Conservation (phyloP, 2,329 filamentous ascomycete species). For the Metarhizium brunneum region DNA sequence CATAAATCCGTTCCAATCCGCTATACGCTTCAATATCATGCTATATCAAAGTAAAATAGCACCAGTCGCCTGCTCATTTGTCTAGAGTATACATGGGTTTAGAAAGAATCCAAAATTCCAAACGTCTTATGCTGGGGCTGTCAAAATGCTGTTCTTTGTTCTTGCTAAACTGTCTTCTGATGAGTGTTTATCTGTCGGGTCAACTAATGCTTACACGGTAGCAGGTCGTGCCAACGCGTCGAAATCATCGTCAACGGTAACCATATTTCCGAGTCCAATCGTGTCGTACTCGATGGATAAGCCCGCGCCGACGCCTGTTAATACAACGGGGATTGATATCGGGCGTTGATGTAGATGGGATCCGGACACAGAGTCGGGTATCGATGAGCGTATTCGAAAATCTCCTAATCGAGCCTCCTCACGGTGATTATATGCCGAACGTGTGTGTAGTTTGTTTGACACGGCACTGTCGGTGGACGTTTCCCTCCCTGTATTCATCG, state of each 20-base stretch:
- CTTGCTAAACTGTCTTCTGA: conserved; percentile 1
- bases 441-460: background rate
- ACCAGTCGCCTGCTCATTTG: conserved; percentile 1
- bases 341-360: background rate
- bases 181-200: conserved; percentile 11
- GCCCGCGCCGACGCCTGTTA: conserved; percentile 17
- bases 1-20: background rate
- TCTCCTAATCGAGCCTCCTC: too few species aligned
- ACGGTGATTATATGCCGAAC: too few species aligned
- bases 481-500: background rate
- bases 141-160: background rate
- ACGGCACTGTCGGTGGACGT: background rate
- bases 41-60: background rate
- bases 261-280: conserved; percentile 10
- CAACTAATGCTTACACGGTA: conserved; percentile 8
- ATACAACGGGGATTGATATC: conserved; percentile 9
- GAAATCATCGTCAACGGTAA: conserved; percentile 10
- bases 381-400: too few species aligned
- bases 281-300: conserved; percentile 12
- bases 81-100: background rate
- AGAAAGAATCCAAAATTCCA: background rate
- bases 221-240: conserved; percentile 8
- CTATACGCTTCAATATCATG: background rate
- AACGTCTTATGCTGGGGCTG: background rate
- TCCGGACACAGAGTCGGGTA: too few species aligned